These are phyloP conservation scores for Oryza meyeriana DNA, from an alignment of 176 grass and related monocot species.

Conservation along the genomic window DNA sequence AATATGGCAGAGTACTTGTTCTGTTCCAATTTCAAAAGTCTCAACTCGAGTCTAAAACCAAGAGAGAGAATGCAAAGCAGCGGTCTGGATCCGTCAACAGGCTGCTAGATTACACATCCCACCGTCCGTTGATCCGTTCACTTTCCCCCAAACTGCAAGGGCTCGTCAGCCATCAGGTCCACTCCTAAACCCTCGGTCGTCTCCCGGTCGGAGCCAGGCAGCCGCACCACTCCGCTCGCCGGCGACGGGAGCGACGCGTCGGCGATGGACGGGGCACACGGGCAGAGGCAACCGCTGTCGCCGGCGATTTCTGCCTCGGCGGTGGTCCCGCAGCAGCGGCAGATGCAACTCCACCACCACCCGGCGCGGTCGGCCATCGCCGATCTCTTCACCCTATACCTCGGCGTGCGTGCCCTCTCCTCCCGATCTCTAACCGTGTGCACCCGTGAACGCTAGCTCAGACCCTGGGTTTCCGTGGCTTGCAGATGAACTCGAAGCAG, in stretches of 20 bases:
- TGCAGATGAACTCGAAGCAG: constrained; percentile 83
- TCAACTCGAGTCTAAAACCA: background rate
- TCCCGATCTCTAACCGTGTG: background rate
- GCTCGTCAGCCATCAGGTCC: too few species aligned
- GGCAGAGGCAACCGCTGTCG: constrained; percentile 50
- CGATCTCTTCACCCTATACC: constrained; percentile 96
- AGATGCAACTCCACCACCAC: constrained; percentile 67
- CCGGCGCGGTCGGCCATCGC: constrained; percentile 60
- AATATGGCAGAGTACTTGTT: background rate
- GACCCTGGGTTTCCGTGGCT: constrained; percentile 18
- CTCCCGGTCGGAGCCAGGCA: background rate
- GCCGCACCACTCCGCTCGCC: constrained; percentile 21
- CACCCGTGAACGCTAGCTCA: background rate
- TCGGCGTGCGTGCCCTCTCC: constrained; percentile 56
- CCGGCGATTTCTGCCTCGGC: constrained; percentile 37
- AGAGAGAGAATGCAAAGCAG: background rate
- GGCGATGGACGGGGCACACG: constrained; percentile 39
- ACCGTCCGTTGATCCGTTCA: constrained; percentile 14
- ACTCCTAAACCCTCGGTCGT: too few species aligned
- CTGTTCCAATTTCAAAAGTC: background rate
- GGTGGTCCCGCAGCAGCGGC: constrained; percentile 35
- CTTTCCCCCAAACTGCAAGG: background rate
- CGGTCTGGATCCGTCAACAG: background rate
- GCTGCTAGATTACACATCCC: background rate
- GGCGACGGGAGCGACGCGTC: constrained; percentile 6